Percentiles rank a stretch among this genome's conserved stretches.
Conservation (phyloP, 345 rosid species). For the Euphorbia pulcherrima region DNA sequence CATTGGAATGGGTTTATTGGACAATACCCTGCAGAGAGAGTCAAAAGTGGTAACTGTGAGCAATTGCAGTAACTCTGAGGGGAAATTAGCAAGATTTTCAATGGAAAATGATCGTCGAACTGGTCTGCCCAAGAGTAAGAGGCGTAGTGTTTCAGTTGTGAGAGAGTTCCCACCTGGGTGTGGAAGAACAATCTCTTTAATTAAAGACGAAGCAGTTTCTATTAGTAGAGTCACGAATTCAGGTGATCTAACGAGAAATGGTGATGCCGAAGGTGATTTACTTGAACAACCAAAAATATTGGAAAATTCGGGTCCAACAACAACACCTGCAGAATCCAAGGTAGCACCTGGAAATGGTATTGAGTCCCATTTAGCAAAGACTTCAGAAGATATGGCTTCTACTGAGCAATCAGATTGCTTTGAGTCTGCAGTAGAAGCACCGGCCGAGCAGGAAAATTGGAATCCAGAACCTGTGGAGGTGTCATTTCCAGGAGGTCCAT, state of each 20-base stretch:
- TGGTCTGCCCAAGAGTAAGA: slow-evolving; percentile 37
- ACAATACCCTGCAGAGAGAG: slow-evolving; percentile 30
- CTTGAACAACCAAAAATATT: neutral
- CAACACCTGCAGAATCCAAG: slow-evolving; percentile 3
- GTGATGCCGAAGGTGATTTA: slow-evolving; percentile 1
- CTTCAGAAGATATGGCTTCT: neutral
- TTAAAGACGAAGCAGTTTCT: slow-evolving; percentile 9
- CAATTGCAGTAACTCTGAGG: slow-evolving; percentile 28
- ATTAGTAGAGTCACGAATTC: slow-evolving; percentile 5
- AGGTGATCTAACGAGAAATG: neutral
- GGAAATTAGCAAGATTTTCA: slow-evolving; percentile 19
- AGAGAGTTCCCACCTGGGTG: slow-evolving; percentile 54
- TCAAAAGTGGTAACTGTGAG: slow-evolving; percentile 29
- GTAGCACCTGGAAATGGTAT: slow-evolving; percentile 13
- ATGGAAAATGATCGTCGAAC: slow-evolving; percentile 28
- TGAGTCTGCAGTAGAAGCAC: slow-evolving; percentile 12
- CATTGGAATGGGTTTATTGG: slow-evolving; percentile 40
- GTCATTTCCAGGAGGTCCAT: slow-evolving; percentile 6
- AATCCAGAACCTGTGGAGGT: slow-evolving; percentile 5
- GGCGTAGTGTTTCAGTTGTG: slow-evolving; percentile 37
- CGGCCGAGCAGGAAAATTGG: neutral
- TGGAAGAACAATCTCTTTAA: slow-evolving; percentile 26
- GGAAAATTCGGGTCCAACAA: neutral
- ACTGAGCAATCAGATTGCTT: neutral
- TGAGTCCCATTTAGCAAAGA: slow-evolving; percentile 6